phyloP scores from a whole-genome alignment of 2,329 filamentous ascomycete genomes.

The Colletotrichum sp. region DNA sequence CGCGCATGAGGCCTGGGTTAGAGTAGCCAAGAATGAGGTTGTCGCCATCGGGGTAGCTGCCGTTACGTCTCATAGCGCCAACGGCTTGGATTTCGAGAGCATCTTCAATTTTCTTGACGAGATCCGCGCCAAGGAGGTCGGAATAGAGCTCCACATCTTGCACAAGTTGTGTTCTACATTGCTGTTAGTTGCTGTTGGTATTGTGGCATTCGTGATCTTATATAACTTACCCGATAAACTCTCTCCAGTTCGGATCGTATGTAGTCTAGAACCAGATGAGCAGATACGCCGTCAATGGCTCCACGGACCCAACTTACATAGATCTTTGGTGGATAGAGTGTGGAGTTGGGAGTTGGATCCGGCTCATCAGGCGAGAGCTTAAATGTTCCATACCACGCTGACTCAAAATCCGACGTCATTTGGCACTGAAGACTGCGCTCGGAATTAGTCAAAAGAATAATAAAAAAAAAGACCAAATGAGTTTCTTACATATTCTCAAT shows the following conservation, averaged over 20 bases:
- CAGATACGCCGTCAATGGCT: background rate
- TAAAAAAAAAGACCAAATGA: background rate
- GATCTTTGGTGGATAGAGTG: constrained; percentile 36
- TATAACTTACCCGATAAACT: constrained; percentile 34
- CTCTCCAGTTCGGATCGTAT: constrained; percentile 41
- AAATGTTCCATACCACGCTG: constrained; percentile 46
- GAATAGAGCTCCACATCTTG: constrained; percentile 40
- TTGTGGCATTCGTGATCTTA: background rate
- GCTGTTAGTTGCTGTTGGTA: background rate
- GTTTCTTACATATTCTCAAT: constrained; percentile 37
- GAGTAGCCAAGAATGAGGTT: constrained; percentile 44
- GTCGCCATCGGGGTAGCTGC: constrained; percentile 40
- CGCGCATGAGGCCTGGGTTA: constrained; percentile 47
- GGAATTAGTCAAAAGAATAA: background rate
- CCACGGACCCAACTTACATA: constrained; percentile 27
- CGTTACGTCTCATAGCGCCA: constrained; percentile 44
- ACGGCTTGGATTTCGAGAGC: constrained; percentile 39
- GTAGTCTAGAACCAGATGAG: constrained; percentile 11
- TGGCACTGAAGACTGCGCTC: constrained; percentile 33
- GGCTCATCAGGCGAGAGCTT: constrained; percentile 45
- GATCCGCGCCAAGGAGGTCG: constrained; percentile 31
- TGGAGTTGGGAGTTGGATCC: constrained; percentile 36
- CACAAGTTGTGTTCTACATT: constrained; percentile 34
- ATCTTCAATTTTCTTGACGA: constrained; percentile 39
- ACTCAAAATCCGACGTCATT: constrained; percentile 39